Conservation (phyloP, 73 alveolate genomes). For the Symbiodinium natans region DNA sequence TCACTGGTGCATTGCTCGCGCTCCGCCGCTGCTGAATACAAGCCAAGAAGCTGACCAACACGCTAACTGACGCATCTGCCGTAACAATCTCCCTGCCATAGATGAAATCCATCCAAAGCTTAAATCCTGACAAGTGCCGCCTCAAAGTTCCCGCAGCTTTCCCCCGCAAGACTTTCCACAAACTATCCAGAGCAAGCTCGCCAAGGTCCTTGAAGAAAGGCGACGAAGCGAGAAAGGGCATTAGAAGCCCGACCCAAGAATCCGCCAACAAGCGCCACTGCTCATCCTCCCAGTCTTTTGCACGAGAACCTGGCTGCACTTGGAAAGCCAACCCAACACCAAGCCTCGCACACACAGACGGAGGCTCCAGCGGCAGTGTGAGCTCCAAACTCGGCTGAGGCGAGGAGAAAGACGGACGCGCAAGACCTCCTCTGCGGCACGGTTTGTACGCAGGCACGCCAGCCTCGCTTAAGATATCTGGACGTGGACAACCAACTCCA, state of each 20-base stretch:
- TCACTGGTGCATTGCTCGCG: neutral
- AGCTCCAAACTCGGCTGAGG: too few relatives aligned
- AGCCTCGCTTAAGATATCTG: too few relatives aligned
- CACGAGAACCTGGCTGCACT: neutral
- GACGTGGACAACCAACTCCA: too few relatives aligned
- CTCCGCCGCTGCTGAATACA: neutral
- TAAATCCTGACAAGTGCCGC: neutral
- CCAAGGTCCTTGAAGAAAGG: neutral
- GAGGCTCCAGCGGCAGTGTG: too few relatives aligned
- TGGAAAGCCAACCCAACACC: neutral
- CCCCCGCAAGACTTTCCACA: neutral
- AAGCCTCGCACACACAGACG: neutral
- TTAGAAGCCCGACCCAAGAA: neutral
- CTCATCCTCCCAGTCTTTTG: neutral
- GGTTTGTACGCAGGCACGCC: too few relatives aligned
- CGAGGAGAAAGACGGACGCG: too few relatives aligned
- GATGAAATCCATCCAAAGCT: neutral
- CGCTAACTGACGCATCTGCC: neutral
- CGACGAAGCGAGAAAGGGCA: neutral
- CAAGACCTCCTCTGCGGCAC: too few relatives aligned
- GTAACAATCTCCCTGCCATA: neutral
- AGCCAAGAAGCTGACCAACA: neutral
- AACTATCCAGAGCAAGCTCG: neutral
- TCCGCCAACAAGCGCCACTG: neutral
- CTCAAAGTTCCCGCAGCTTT: conserved; percentile 9